phyloP scores from a whole-genome alignment of 176 grass and related monocot species.

The Musa troglodytarum region DNA sequence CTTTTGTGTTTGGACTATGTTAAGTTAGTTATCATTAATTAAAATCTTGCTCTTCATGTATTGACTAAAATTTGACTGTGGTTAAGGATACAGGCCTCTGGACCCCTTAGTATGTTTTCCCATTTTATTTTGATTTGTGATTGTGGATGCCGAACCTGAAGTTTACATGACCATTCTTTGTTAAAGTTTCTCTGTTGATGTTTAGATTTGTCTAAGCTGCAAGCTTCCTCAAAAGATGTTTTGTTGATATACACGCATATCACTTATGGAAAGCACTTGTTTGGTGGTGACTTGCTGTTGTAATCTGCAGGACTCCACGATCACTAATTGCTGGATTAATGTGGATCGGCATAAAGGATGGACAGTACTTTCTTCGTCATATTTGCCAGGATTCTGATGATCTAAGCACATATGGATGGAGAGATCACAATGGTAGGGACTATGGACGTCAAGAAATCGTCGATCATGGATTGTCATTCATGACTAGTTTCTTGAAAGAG shows the following conservation, averaged over 20 bases:
- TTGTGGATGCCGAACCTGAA: too few relatives aligned
- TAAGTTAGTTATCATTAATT: too few relatives aligned
- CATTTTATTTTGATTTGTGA: too few relatives aligned
- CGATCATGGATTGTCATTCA: slow-evolving; percentile 63
- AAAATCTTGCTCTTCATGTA: too few relatives aligned
- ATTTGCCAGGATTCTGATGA: slow-evolving; percentile 96
- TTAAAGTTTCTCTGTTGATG: neutral
- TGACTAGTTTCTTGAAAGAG: slow-evolving; percentile 86
- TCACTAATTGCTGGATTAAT: slow-evolving; percentile 89
- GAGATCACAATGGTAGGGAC: slow-evolving; percentile 77
- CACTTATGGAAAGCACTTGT: neutral
- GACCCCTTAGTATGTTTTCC: too few relatives aligned
- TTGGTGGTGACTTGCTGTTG: slow-evolving; percentile 12
- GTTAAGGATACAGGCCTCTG: too few relatives aligned
- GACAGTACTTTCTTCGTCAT: slow-evolving; percentile 76
- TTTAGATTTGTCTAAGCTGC: neutral
- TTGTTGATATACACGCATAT: neutral
- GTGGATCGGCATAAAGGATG: slow-evolving; percentile 88
- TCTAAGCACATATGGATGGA: slow-evolving; percentile 80
- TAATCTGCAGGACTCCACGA: slow-evolving; percentile 51
- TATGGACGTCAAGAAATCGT: slow-evolving; percentile 70
- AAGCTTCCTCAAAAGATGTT: neutral
- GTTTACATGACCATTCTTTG: too few relatives aligned
- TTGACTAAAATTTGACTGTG: too few relatives aligned
- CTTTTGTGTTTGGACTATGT: neutral